Evolutionary conservation across 805 yeast species (phyloP).

Genomic region (Candida ficus): DNA sequence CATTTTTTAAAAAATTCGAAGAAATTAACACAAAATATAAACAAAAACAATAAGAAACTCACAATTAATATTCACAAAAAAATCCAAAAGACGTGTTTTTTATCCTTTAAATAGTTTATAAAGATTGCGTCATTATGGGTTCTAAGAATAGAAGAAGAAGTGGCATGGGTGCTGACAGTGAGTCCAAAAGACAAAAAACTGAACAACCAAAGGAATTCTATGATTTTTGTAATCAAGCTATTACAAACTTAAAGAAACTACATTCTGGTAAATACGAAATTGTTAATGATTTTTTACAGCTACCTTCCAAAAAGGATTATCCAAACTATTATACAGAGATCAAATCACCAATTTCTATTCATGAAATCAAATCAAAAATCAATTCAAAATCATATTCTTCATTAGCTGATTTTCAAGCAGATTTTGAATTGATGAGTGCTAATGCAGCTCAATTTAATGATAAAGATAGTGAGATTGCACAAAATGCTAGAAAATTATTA

Average conservation of each 20-base stretch:
- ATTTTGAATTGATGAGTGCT: conserved; percentile 58
- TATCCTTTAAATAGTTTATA: no score
- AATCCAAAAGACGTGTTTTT: no score
- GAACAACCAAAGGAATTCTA: conserved; percentile 17
- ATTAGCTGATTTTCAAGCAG: conserved; percentile 43
- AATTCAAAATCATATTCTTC: conserved; percentile 31
- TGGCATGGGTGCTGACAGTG: conserved; percentile 1
- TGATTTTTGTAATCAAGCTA: conserved; percentile 28
- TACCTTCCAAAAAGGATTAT: conserved; percentile 69
- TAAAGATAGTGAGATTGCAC: conserved; percentile 57
- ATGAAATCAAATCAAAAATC: conserved; percentile 53
- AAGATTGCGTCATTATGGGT: conserved; percentile 14
- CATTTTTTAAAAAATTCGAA: no score
- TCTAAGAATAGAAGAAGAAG: conserved; percentile 16
- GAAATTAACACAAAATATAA: background rate
- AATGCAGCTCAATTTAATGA: conserved; percentile 76
- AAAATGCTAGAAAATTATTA: conserved; percentile 53
- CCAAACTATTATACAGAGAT: conserved; percentile 76
- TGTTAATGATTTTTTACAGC: conserved; percentile 51
- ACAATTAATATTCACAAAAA: no score
- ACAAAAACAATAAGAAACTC: background rate
- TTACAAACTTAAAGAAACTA: conserved; percentile 29
- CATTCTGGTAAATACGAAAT: conserved; percentile 28
- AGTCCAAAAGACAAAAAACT: conserved; percentile 16
- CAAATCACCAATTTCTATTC: conserved; percentile 65